phyloP scores from a whole-genome alignment of 192 early-diverging fungal species.

The Backusella tuberculispora region DNA sequence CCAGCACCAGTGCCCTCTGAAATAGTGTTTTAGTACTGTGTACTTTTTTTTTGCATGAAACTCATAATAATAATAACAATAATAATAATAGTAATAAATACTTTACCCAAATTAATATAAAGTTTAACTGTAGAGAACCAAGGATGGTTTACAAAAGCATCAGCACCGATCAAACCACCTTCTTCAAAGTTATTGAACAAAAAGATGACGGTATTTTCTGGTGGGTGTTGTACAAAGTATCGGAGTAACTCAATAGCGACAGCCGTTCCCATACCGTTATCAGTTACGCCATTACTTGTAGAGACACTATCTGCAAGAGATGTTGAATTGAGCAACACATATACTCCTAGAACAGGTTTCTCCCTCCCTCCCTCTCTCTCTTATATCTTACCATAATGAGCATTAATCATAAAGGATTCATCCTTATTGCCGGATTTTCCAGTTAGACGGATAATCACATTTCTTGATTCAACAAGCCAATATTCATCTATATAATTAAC shows the following conservation, averaged over 20 bases:
- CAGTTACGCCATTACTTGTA: conserved; percentile 70
- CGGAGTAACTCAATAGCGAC: conserved; percentile 67
- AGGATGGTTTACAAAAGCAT: conserved; percentile 63
- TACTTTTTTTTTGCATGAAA: neutral
- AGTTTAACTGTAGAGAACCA: conserved; percentile 67
- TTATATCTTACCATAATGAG: conserved; percentile 62
- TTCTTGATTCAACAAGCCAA: conserved; percentile 51
- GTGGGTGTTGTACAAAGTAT: conserved; percentile 61
- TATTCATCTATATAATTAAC: conserved; percentile 34
- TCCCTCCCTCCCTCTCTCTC: neutral
- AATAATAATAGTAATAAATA: neutral
- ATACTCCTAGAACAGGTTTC: neutral
- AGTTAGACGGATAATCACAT: conserved; percentile 63
- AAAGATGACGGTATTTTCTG: conserved; percentile 64
- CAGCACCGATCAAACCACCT: conserved; percentile 64
- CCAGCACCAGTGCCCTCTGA: conserved; percentile 74
- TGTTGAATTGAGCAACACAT: neutral
- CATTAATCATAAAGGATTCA: conserved; percentile 63
- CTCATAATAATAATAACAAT: neutral
- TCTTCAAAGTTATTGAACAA: conserved; percentile 80
- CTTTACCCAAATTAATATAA: conserved; percentile 66
- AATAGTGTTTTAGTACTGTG: neutral
- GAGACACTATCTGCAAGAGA: conserved; percentile 59
- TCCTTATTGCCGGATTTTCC: conserved; percentile 49
- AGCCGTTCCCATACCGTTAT: conserved; percentile 69